Base-by-base conservation (phyloP, 2,329 filamentous ascomycete genomes). In the Colletotrichum melonis region DNA sequence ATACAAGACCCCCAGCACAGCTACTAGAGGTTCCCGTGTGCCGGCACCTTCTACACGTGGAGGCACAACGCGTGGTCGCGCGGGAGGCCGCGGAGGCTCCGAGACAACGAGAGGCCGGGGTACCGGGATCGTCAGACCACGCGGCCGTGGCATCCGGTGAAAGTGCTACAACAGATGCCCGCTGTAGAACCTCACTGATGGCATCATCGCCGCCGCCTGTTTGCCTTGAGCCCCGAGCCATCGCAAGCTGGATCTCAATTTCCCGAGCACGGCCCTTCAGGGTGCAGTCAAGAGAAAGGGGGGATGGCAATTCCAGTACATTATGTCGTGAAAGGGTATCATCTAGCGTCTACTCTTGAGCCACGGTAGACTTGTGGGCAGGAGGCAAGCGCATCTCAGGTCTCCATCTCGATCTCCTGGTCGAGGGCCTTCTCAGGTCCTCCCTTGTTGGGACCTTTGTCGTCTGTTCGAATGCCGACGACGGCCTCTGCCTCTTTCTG, bases 401-500 rank as follows among this genome's bases (percentile, higher is more conserved):
- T 70, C 55, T 73, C 77, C 77, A 76, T 81, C 69, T 87, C 84
- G 76, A 87, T 82, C 76, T 86, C 85, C 60, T 73, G 68, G n/a
- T 78, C 76, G 55, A 77, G 75, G 63, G 77, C 75, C 57, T 56
- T 69, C 14, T 78, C 76, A 38, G 76, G 76, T 59, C 76, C 75
- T 35, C 80, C 76, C 59, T 79, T 78, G n/a, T 30, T 75, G 46
- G 77, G 73, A 72, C 82, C 77, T 76, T 84, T 90, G 81, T 95
- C 95, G 80, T 95, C 92, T 38, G 90, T 92, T 67, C 88, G 86
- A 69, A 95, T 84, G 52, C 94, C 94, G 46, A 92, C 87, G 0
- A 93, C 95, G 19, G 94, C 94, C 80, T 97, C 94, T 38, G 95
- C 94, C 77, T 95, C 91, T 79, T 94, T 93, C 79, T 97, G 95